Percentiles rank a stretch among this genome's conserved stretches.
Evolutionary conservation across 2,329 filamentous ascomycete genomes (phyloP).

Genomic region (Botrytis porri): DNA sequence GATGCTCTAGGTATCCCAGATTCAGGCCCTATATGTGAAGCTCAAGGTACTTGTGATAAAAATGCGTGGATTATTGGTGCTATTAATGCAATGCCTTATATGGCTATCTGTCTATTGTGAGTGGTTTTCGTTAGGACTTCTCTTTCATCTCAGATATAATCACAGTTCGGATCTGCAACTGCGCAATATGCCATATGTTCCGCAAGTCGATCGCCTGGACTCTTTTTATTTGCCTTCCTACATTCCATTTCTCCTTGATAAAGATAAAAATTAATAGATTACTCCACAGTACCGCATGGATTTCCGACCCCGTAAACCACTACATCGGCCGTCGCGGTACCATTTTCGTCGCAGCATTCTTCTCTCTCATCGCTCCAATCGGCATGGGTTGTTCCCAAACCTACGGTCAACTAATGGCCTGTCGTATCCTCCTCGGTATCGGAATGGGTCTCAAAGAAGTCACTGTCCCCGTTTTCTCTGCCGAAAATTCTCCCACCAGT

Average conservation of each 20-base stretch:
- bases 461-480: constrained; percentile 50
- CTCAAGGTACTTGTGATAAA: constrained; percentile 38
- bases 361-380: constrained; percentile 60
- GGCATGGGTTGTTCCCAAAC: constrained; percentile 57
- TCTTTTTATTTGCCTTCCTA: not conserved
- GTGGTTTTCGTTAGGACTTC: not conserved
- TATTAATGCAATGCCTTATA: constrained; percentile 50
- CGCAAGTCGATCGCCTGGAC: not conserved
- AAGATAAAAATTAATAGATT: not conserved
- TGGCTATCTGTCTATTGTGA: constrained; percentile 49
- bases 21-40: constrained; percentile 14
- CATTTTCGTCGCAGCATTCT: constrained; percentile 61
- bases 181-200: not conserved
- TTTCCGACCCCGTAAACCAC: constrained; percentile 60
- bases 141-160: not conserved
- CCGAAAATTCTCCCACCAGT: constrained; percentile 52
- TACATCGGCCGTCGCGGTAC: constrained; percentile 58
- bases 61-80: constrained; percentile 58
- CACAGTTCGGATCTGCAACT: not conserved
- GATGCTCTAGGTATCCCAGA: constrained; percentile 43
- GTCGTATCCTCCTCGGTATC: constrained; percentile 55
- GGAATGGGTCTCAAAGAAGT: constrained; percentile 60
- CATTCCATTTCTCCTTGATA: too few species aligned
- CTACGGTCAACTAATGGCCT: constrained; percentile 57
- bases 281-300: constrained; percentile 47